Evolutionary conservation across 2,329 filamentous ascomycete genomes (phyloP), one percentile per base, ranked within the genome.

Genomic region (Colletotrichum theobromicola): DNA sequence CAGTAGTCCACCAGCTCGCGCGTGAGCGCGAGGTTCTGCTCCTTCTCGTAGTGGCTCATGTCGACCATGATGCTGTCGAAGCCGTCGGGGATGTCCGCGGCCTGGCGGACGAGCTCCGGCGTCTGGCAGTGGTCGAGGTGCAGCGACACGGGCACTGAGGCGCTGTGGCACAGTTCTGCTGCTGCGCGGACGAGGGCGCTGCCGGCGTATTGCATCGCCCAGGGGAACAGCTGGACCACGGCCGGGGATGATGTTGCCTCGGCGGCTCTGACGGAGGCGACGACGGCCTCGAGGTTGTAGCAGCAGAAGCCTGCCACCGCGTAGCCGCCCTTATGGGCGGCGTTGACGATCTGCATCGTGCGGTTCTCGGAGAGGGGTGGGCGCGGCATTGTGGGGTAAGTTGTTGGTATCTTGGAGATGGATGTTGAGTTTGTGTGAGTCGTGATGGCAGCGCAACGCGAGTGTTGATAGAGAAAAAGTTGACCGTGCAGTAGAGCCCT

Each of bases 51-150:
- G 80, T 94, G 93, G 72, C 88, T 91, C 93, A 95, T 95, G 82
- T 95, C 93, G 1, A 94, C 90, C 93, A 95, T 94, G 80, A 95
- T 94, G 70, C 87, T 89, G 80, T 94, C 93, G 77, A 94, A 94
- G 1, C 57, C 57, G 86, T 87, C 34, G 90, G 84, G 5, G 85
- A 60, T 84, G 72, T 88, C 85, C 0, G 90, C 90, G 0, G 91
- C 91, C 1, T 83, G 84, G 6, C 88, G 87, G 76, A 93, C 91
- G 65, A 91, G 87, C 87, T 30, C 89, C 88, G 10, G 87, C 87
- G 30, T 32, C 78, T 93, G 92, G 7, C 90, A 91, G 81, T 94
- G 92, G 84, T 94, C 92, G 79, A 94, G 88, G 82, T 94, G 92
- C 8, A 94, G 83, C 2, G 88, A 87, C n/a, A 93, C 83, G 5